Conservation (phyloP, 2,329 filamentous ascomycete genomes). For the Gliomastix tumulicola region DNA sequence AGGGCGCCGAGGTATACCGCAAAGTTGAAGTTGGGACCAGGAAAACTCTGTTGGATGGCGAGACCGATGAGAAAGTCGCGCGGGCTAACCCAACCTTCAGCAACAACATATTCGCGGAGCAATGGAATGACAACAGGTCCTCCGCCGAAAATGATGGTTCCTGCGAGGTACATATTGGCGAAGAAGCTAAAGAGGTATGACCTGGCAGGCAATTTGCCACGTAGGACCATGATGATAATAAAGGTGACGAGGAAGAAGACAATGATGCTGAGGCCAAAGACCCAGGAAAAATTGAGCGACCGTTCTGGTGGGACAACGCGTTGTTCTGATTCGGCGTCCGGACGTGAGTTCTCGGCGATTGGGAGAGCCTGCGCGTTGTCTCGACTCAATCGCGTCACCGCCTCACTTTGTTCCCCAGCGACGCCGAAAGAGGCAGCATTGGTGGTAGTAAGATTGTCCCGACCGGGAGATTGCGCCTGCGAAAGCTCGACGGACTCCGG, state of each 20-base stretch:
- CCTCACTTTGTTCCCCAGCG: neutral
- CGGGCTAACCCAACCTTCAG: conserved; percentile 61
- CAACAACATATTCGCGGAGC: conserved; percentile 56
- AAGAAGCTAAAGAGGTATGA: conserved; percentile 55
- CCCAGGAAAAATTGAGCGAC: conserved; percentile 35
- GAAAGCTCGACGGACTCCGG: neutral
- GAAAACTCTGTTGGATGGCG: conserved; percentile 66
- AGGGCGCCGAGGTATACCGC: conserved; percentile 48
- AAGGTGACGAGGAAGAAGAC: conserved; percentile 48
- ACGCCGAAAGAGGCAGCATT: neutral
- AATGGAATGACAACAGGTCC: conserved; percentile 60
- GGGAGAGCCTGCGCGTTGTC: neutral
- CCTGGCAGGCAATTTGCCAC: conserved; percentile 27
- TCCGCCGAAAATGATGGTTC: conserved; percentile 60
- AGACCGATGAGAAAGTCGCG: conserved; percentile 68
- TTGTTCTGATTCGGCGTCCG: conserved; percentile 5
- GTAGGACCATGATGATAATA: conserved; percentile 44
- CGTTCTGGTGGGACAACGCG: conserved; percentile 23
- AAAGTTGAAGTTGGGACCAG: conserved; percentile 39
- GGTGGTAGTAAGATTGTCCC: neutral
- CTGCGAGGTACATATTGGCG: conserved; percentile 66
- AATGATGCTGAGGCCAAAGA: conserved; percentile 32
- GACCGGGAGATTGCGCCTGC: neutral
- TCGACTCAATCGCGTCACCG: neutral
- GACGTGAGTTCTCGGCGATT: neutral